phyloP scores from a whole-genome alignment of 306 rosid genomes.

The Gastrolobium villosum region DNA sequence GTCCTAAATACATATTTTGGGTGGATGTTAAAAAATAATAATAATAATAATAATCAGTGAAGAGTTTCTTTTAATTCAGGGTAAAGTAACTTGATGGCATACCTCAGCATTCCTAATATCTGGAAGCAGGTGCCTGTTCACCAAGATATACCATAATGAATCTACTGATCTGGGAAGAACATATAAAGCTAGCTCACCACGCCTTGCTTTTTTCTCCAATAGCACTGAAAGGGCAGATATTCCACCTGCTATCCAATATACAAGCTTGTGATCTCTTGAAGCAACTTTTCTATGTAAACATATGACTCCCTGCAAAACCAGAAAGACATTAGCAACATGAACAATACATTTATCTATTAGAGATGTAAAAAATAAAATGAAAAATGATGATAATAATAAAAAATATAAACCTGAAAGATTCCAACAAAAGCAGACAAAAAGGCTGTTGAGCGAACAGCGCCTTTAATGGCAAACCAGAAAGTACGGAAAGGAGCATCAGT shows the following conservation, averaged over 20 bases:
- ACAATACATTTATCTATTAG: conserved; percentile 39
- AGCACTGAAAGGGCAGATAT: conserved; percentile 85
- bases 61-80: conserved; percentile 11
- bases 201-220: conserved; percentile 91
- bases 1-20: neutral
- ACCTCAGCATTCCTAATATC: conserved; percentile 92
- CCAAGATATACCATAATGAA: conserved; percentile 92
- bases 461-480: conserved; percentile 79
- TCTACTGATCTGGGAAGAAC: conserved; percentile 98
- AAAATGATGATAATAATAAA: neutral
- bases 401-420: conserved; percentile 78
- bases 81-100: conserved; percentile 32
- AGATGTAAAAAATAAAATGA: conserved; percentile 15
- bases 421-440: conserved; percentile 97
- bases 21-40: conserved; percentile 6
- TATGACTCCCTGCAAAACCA: conserved; percentile 77
- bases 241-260: conserved; percentile 93
- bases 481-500: conserved; percentile 83
- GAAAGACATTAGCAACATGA: conserved; percentile 42
- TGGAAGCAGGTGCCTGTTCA: conserved; percentile 92
- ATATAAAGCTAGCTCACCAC: conserved; percentile 94
- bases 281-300: conserved; percentile 90
- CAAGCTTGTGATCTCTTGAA: conserved; percentile 88
- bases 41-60: too few relatives aligned
- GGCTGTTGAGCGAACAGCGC: conserved; percentile 83